A percentile compares a stretch with the other conserved stretches of the same genome.
Evolutionary conservation across 2,329 filamentous ascomycete species (phyloP).

Genomic region (Cadophora luteo-olivacea): DNA sequence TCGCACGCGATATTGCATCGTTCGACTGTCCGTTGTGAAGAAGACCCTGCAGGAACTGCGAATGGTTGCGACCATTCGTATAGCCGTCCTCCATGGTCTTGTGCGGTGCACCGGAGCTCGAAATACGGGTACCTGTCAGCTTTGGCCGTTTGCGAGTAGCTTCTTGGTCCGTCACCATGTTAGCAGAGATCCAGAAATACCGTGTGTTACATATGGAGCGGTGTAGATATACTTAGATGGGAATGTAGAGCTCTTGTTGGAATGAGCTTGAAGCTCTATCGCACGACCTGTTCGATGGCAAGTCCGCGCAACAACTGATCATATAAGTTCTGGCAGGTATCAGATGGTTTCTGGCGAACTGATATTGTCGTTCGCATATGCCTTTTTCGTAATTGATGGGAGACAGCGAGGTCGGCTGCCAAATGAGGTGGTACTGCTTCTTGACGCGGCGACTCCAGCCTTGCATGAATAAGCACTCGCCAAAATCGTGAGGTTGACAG

Average conservation of each 20-base stretch:
- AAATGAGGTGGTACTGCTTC: slow-evolving; percentile 13
- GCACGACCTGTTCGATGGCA: slow-evolving; percentile 26
- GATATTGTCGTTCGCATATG: slow-evolving; percentile 17
- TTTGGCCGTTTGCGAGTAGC: slow-evolving; percentile 28
- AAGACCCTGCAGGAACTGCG: slow-evolving; percentile 39
- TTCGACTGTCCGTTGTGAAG: slow-evolving; percentile 45
- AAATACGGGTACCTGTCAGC: slow-evolving; percentile 20
- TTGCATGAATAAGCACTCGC: slow-evolving; percentile 9
- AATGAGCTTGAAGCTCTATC: slow-evolving; percentile 26
- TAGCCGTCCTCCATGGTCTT: slow-evolving; percentile 41
- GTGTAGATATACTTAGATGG: slow-evolving; percentile 26
- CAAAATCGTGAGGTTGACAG: neutral
- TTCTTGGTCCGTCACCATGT: slow-evolving; percentile 24
- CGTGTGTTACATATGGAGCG: slow-evolving; percentile 22
- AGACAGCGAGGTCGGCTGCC: slow-evolving; percentile 23
- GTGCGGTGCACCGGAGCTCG: slow-evolving; percentile 13
- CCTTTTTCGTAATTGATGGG: slow-evolving; percentile 18
- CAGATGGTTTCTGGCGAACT: slow-evolving; percentile 13
- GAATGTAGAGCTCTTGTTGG: slow-evolving; percentile 22
- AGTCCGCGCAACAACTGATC: slow-evolving; percentile 25
- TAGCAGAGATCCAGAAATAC: slow-evolving; percentile 23
- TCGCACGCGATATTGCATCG: slow-evolving; percentile 82
- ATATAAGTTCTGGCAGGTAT: slow-evolving; percentile 16
- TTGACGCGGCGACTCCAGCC: slow-evolving; percentile 23
- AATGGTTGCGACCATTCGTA: slow-evolving; percentile 41